Evolutionary conservation across 2,329 filamentous ascomycete species (phyloP).

Genomic region (Xylariaceae sp.): DNA sequence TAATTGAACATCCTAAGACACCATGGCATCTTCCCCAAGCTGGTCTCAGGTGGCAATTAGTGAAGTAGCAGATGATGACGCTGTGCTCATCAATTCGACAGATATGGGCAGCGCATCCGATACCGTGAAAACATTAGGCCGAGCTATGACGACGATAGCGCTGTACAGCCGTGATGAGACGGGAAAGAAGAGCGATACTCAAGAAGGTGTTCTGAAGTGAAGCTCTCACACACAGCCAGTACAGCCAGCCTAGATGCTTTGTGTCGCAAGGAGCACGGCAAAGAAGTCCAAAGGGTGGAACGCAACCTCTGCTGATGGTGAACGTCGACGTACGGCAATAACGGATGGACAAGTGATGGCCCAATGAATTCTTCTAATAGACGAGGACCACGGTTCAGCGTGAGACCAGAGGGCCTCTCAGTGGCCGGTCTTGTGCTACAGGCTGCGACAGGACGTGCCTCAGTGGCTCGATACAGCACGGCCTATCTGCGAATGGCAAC

Average conservation of each 20-base stretch:
- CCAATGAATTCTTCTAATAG: slow-evolving; percentile 28
- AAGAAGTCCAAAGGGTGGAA: slow-evolving; percentile 11
- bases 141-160: slow-evolving; percentile 10
- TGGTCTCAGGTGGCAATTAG: slow-evolving; percentile 5
- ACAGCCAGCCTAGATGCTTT: slow-evolving; percentile 1
- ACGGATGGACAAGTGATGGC: slow-evolving; percentile 9
- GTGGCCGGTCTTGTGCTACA: slow-evolving; percentile 22
- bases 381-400: slow-evolving; percentile 25
- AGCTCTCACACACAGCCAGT: not conserved
- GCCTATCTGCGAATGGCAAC: slow-evolving; percentile 10
- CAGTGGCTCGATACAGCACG: slow-evolving; percentile 14
- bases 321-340: slow-evolving; percentile 15
- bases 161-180: slow-evolving; percentile 16
- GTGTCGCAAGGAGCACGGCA: slow-evolving; percentile 5
- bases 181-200: slow-evolving; percentile 4
- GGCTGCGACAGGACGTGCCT: slow-evolving; percentile 12
- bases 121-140: slow-evolving; percentile 5
- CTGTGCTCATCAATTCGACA: slow-evolving; percentile 6
- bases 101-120: slow-evolving; percentile 5
- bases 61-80: slow-evolving; percentile 1
- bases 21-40: not conserved
- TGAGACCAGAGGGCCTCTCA: slow-evolving; percentile 17
- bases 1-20: not conserved
- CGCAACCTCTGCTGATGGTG: slow-evolving; percentile 17
- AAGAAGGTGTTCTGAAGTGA: slow-evolving; percentile 4